Conservation (phyloP, 768 basidiomycete genomes). For the Termitomyces sp. region DNA sequence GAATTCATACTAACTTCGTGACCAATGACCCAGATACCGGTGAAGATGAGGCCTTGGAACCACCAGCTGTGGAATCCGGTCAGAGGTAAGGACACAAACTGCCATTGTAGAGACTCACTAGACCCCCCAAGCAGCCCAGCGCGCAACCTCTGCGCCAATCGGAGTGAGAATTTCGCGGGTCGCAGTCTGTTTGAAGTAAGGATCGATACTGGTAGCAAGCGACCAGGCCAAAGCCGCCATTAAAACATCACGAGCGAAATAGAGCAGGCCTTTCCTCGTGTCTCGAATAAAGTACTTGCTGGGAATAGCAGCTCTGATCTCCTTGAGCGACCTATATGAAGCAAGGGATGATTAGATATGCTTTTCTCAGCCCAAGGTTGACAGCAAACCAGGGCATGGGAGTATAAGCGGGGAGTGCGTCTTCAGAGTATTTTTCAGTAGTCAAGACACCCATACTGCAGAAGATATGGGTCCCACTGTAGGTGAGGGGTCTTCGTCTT, state of each 20-base stretch:
- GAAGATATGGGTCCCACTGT: background rate
- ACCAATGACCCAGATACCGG: conserved; percentile 3
- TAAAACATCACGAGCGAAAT: background rate
- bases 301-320: conserved; percentile 1
- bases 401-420: background rate
- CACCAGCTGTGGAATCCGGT: background rate
- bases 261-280: background rate
- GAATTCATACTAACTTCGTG: background rate
- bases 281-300: background rate
- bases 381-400: background rate
- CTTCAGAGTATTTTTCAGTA: background rate
- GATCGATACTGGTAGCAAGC: background rate
- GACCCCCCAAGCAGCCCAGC: background rate
- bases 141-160: background rate
- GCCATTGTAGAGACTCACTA: background rate
- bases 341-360: background rate
- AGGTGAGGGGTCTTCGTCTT: background rate
- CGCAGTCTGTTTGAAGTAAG: background rate
- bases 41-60: conserved; percentile 1
- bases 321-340: background rate
- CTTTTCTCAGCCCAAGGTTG: background rate
- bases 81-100: background rate
- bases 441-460: background rate
- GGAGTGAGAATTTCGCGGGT: background rate
- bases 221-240: conserved; percentile 1